Evolutionary conservation across 495 filamentous ascomycete genomes (phyloP).

Genomic region (Aspergillus incahuasiensis): DNA sequence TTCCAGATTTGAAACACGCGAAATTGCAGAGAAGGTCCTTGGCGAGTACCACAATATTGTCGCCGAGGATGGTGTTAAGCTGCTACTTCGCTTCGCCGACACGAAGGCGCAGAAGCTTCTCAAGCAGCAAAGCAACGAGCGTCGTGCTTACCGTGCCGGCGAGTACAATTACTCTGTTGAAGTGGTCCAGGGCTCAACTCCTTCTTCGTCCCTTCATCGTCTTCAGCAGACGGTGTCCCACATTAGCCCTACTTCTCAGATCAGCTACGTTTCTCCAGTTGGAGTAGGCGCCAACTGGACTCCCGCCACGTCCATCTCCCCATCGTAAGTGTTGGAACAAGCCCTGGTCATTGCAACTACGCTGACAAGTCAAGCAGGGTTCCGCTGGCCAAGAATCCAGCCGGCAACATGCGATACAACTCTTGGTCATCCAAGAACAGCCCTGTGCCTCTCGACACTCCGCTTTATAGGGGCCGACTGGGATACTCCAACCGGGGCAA

Average conservation of each 20-base stretch:
- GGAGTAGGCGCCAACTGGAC: constrained; percentile 41
- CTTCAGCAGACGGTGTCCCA: constrained; percentile 28
- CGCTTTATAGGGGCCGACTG: constrained; percentile 24
- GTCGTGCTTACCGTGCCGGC: constrained; percentile 86
- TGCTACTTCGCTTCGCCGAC: constrained; percentile 95
- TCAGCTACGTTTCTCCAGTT: constrained; percentile 39
- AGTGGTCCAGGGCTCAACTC: constrained; percentile 40
- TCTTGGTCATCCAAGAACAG: constrained; percentile 30
- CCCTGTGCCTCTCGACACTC: constrained; percentile 27
- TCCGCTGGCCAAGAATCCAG: constrained; percentile 32
- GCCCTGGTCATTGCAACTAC: neutral
- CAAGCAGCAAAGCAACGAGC: constrained; percentile 89
- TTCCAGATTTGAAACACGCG: constrained; percentile 75
- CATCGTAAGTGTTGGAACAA: constrained; percentile 32
- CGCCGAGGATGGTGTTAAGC: constrained; percentile 64
- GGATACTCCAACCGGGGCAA: constrained; percentile 22
- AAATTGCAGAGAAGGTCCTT: constrained; percentile 83
- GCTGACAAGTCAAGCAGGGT: constrained; percentile 31
- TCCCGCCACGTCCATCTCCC: constrained; percentile 47
- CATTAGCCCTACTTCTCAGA: constrained; percentile 39
- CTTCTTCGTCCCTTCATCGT: constrained; percentile 35
- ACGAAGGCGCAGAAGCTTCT: constrained; percentile 93
- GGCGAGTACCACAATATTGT: constrained; percentile 68
- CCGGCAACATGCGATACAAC: constrained; percentile 25
- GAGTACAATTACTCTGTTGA: constrained; percentile 75